Conservation (phyloP, 176 grass and related monocot species). For the Musa acuminata region DNA sequence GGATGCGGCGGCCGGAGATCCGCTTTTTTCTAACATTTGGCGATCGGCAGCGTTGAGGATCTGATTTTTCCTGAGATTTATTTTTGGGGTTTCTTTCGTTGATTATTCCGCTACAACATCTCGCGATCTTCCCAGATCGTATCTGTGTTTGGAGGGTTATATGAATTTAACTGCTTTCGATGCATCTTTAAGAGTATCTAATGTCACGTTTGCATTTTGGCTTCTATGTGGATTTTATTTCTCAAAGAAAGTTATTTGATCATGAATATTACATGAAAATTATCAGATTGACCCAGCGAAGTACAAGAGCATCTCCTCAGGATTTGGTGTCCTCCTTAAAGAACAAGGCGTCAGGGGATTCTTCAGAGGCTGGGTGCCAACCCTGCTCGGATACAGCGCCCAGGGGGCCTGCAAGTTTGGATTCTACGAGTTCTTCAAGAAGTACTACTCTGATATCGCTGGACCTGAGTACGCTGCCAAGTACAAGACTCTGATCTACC, state of each 20-base stretch:
- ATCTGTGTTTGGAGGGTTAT: no score
- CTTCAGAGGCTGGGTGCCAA: conserved; percentile 4
- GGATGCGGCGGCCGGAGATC: no score
- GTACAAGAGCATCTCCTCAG: conserved; percentile 3
- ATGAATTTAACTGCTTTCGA: no score
- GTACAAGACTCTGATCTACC: conserved; percentile 9
- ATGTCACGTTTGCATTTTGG: no score
- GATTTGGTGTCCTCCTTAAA: background rate
- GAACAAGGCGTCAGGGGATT: conserved; percentile 5
- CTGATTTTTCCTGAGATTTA: background rate
- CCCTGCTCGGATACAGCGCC: conserved; percentile 7
- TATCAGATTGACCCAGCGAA: conserved; percentile 12
- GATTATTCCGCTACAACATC: background rate
- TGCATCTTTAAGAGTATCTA: no score
- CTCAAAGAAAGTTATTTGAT: no score
- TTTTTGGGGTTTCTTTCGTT: background rate
- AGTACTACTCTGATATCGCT: conserved; percentile 4
- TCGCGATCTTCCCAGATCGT: background rate
- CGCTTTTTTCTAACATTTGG: background rate
- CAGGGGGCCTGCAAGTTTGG: conserved; percentile 5
- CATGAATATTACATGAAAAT: background rate
- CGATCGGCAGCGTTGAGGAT: background rate
- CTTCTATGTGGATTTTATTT: no score
- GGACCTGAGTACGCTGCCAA: background rate
- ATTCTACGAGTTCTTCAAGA: conserved; percentile 10